Evolutionary conservation across 805 yeast species (phyloP).

Genomic region (Wickerhamiella brachini): DNA sequence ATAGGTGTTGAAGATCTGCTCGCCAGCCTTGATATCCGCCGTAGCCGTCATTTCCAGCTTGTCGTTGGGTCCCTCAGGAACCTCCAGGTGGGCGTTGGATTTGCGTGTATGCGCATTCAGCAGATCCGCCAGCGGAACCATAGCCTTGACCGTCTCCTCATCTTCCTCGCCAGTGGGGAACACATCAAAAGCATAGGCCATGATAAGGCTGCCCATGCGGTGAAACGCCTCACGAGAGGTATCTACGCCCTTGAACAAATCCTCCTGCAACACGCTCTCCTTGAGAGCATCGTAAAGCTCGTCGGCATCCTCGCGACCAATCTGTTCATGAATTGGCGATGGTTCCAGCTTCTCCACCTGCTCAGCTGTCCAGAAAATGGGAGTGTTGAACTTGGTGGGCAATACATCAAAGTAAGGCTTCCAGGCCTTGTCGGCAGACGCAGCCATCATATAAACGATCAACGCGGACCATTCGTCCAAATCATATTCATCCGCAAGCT

Average conservation of each 20-base stretch:
- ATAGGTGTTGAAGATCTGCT: constrained; percentile 76
- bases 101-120: constrained; percentile 70
- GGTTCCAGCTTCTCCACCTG: constrained; percentile 46
- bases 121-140: constrained; percentile 90
- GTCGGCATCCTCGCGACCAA: constrained; percentile 58
- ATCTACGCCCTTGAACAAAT: constrained; percentile 15
- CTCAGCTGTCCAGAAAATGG: constrained; percentile 65
- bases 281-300: constrained; percentile 39
- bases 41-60: constrained; percentile 60
- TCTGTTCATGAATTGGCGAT: constrained; percentile 51
- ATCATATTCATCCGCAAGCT: constrained; percentile 17
- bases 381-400: constrained; percentile 48
- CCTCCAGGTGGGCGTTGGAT: constrained; percentile 60
- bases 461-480: constrained; percentile 66
- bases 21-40: constrained; percentile 43
- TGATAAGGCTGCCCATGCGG: constrained; percentile 60
- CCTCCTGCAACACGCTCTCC: constrained; percentile 27
- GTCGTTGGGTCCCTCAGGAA: constrained; percentile 23
- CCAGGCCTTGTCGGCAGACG: constrained; percentile 49
- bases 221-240: constrained; percentile 48
- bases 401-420: constrained; percentile 53
- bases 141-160: constrained; percentile 42
- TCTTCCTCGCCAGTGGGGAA: constrained; percentile 17
- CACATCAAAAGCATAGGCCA: constrained; percentile 87
- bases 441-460: constrained; percentile 54